Percentiles rank a stretch among this genome's conserved stretches.
phyloP scores from a whole-genome alignment of 2,329 filamentous ascomycete genomes.

The Paraphoma chrysanthemicola region DNA sequence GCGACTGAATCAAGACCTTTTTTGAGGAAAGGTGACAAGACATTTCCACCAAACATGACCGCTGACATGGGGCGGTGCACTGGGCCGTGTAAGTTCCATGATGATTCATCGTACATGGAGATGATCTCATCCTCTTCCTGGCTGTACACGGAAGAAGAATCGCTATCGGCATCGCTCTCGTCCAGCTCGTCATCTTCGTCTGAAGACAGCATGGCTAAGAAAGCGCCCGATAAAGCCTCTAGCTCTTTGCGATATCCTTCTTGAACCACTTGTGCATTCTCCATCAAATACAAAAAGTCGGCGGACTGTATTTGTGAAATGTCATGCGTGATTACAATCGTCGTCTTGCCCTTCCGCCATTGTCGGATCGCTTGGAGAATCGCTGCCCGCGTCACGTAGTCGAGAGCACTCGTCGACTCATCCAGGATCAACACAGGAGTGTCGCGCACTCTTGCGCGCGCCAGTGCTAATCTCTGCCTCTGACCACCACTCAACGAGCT shows the following conservation, averaged over 20 bases:
- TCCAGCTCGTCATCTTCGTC: conserved; percentile 11
- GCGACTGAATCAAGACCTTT: conserved; percentile 2
- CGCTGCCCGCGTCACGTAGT: conserved; percentile 70
- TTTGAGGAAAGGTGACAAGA: conserved; percentile 21
- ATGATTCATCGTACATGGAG: conserved; percentile 19
- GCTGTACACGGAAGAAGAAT: conserved; percentile 6
- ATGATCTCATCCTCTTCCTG: conserved; percentile 24
- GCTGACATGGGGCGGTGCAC: conserved; percentile 25
- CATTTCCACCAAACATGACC: conserved; percentile 22
- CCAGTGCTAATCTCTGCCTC: conserved; percentile 80
- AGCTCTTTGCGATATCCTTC: conserved; percentile 70
- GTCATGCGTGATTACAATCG: conserved; percentile 93
- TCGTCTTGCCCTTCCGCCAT: conserved; percentile 84
- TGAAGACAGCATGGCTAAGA: conserved; percentile 48
- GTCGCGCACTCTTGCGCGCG: conserved; percentile 77
- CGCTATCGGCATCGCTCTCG: neutral
- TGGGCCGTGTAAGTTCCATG: conserved; percentile 14
- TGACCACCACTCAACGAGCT: conserved; percentile 83
- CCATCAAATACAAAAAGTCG: conserved; percentile 83
- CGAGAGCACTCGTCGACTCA: conserved; percentile 85
- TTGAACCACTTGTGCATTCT: conserved; percentile 71
- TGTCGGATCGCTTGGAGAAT: conserved; percentile 77
- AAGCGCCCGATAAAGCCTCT: conserved; percentile 52
- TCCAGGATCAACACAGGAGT: conserved; percentile 84
- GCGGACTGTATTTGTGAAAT: conserved; percentile 73